Base-by-base conservation (phyloP, 2,329 filamentous ascomycete species). In the Chlorencoelia australis region DNA sequence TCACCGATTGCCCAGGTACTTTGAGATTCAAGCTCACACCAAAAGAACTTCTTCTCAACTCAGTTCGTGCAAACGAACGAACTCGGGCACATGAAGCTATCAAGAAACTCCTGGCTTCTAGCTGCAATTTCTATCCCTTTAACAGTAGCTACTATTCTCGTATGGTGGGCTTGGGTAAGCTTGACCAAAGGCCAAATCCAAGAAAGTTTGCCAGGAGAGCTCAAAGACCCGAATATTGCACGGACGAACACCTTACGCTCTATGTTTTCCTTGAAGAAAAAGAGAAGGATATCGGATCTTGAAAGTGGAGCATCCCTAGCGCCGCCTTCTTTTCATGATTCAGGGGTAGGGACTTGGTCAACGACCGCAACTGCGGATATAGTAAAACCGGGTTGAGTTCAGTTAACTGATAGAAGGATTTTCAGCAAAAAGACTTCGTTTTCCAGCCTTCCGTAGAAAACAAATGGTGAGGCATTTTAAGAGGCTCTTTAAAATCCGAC, bases 1-100 rank as follows among this genome's bases (percentile, higher is more conserved):
- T 11, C 5, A 10, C 9, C 13, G n/a, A n/a, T n/a, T n/a, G n/a
- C n/a, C n/a, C n/a, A n/a, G n/a, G n/a, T n/a, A n/a, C 4, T 22
- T 9, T 24, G 9, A 10, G 3, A 20, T 7, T 31, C 9, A 20
- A 10, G n/a, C 2, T 24, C n/a, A 15, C 20, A 8, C 4, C 14
- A n/a, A 10, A 21, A 47, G 43, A 50, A 45, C 17, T 50, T 50
- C 16, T 50, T 50, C 30, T 47, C 44, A 3, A 47, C 47, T 8
- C 41, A 50, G 35, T 49, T 51, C 10, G 42, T 51, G 2, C 46
- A 46, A 15, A 42, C 35, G 1, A 24, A 29, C 13, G 34, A 43
- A 17, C 29, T 25, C 15, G 44, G 43, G 4, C 17, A 38, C 9
- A 43, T 51, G 33, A 27, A 26, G 10, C 7, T 51, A 4, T 24